Evolutionary conservation across 139 green algal species (phyloP).

Genomic region (Chlamydomonas urium): DNA sequence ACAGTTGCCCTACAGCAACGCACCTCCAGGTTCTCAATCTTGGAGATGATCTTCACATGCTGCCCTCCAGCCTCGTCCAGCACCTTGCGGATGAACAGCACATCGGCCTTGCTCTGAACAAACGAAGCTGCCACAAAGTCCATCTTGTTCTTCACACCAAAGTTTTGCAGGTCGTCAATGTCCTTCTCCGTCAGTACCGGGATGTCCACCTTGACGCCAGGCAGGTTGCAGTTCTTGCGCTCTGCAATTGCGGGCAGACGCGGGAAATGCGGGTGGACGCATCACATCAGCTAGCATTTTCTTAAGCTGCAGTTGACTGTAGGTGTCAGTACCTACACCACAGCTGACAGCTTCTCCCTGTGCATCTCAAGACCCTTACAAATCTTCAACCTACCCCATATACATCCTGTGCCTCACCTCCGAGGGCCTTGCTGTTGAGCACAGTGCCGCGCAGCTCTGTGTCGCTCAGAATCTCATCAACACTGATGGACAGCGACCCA

Average conservation of each 20-base stretch:
- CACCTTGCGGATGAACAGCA: slow-evolving; percentile 46
- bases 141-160: slow-evolving; percentile 52
- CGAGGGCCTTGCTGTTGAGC: slow-evolving; percentile 49
- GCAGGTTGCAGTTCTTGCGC: slow-evolving; percentile 66
- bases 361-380: no score
- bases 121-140: slow-evolving; percentile 62
- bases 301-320: background rate
- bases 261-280: background rate
- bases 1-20: no score
- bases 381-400: no score
- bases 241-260: background rate
- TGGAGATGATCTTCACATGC: slow-evolving; percentile 61
- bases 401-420: no score
- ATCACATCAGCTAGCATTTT: background rate
- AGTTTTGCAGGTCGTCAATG: slow-evolving; percentile 61
- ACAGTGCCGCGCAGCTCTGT: slow-evolving; percentile 30
- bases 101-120: slow-evolving; percentile 54
- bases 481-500: slow-evolving; percentile 48
- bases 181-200: slow-evolving; percentile 68
- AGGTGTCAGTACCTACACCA: slow-evolving; percentile 9
- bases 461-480: slow-evolving; percentile 39
- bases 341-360: no score
- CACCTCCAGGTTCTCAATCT: slow-evolving; percentile 63
- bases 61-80: slow-evolving; percentile 50
- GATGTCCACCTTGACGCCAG: slow-evolving; percentile 65